Conservation (phyloP, 225 moss, liverwort and hornwort species). For the Lunularia cruciata region DNA sequence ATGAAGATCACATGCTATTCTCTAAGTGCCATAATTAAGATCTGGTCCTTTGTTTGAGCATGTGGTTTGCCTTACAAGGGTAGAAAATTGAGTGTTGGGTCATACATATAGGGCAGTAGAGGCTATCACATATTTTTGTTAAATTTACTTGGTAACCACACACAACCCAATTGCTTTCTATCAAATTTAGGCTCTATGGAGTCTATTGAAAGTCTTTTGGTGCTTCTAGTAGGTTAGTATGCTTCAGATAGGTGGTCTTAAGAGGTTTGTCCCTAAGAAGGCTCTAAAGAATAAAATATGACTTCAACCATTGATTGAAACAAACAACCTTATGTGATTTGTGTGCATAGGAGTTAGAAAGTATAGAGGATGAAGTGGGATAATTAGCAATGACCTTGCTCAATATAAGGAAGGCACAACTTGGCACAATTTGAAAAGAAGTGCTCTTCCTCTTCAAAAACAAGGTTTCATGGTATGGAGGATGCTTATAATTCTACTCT, state of each 20-base stretch:
- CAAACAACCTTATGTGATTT: not conserved
- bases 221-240: not conserved
- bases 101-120: slow-evolving; percentile 8
- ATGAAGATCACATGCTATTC: not conserved
- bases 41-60: not conserved
- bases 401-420: not conserved
- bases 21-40: not conserved
- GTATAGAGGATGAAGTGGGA: slow-evolving; percentile 1
- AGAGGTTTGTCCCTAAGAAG: not conserved
- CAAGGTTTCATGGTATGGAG: not conserved
- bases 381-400: not conserved
- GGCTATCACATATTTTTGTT: not conserved
- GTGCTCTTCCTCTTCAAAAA: not conserved
- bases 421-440: not conserved
- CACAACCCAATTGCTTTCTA: not conserved
- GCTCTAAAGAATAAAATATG: not conserved
- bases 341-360: slow-evolving; percentile 3
- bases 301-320: not conserved
- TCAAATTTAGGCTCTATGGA: not conserved
- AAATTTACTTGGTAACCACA: not conserved
- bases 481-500: not conserved
- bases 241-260: not conserved
- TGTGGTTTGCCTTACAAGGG: not conserved
- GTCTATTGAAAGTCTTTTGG: slow-evolving; percentile 1
- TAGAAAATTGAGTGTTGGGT: not conserved